phyloP scores from a whole-genome alignment of 768 basidiomycete genomes.

The Hygrophorus pudorinus region DNA sequence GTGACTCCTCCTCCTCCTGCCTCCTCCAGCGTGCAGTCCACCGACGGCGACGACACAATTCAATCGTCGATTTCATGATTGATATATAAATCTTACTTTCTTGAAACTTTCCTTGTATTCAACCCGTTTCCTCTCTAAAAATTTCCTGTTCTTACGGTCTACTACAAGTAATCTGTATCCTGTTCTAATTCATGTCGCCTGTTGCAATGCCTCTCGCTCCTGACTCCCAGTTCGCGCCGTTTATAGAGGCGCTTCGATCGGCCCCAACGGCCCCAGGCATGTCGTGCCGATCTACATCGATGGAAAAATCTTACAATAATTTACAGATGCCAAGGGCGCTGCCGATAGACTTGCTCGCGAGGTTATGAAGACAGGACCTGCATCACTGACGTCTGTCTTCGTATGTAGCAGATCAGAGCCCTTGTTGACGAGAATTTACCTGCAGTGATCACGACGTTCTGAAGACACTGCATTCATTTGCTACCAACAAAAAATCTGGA shows the following conservation, averaged over 20 bases:
- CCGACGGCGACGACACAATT: too few species aligned
- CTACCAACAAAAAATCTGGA: conserved; percentile 78
- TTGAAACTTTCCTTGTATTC: too few species aligned
- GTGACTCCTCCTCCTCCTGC: too few species aligned
- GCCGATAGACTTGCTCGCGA: conserved; percentile 73
- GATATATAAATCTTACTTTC: too few species aligned
- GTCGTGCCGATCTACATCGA: background rate
- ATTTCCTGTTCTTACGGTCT: background rate
- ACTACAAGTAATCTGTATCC: background rate
- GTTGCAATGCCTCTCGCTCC: background rate
- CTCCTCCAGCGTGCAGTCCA: too few species aligned
- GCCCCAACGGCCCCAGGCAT: conserved; percentile 11
- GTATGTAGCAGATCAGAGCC: background rate
- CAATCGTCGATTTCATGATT: too few species aligned
- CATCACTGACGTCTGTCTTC: conserved; percentile 44
- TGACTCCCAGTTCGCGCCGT: conserved; percentile 7
- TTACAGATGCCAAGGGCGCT: conserved; percentile 71
- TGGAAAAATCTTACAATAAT: background rate
- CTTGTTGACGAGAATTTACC: conserved; percentile 1
- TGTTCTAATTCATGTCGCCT: conserved; percentile 7
- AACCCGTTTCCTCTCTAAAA: background rate
- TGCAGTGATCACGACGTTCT: conserved; percentile 54
- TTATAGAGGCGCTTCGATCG: conserved; percentile 10
- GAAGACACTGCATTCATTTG: conserved; percentile 54
- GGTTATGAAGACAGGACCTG: conserved; percentile 51